Base-by-base conservation (phyloP, 768 basidiomycete genomes). In the Fibroporia radiculosa region DNA sequence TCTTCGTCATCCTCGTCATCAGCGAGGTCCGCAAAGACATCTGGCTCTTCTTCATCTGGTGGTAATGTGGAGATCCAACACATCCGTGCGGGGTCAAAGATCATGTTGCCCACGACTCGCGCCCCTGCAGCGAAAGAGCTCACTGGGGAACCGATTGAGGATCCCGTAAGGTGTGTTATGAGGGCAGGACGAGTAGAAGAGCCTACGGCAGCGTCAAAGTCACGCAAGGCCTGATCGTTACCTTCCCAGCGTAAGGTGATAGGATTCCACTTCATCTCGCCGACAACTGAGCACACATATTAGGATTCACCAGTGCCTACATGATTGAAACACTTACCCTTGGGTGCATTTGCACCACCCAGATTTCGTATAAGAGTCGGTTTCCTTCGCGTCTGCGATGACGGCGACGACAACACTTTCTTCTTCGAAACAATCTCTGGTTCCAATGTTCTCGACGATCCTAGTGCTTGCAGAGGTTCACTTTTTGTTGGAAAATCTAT, bases 231-330 rank as follows among this genome's bases (percentile, higher is more conserved):
- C 47, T 86, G 82, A 51, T 99, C 95, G 62, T 99, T 98, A 42
- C 95, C 95, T 70, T 99, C 95, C 95, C 95, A 99, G 27, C 90
- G 84, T 13, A 87, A 76, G 2, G 80, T 81, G 14, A 66, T 69
- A 31, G 95, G 93, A 64, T 99, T 98, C 89, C 92, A 99, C 57
- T 80, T 87, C 95, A 99, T 99, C 44, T 93, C 90, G 18, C 92
- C 93, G 46, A 95, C 78, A 36, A 91, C 95, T 95, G 57, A 27
- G 36, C 18, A 12, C 13, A 8, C 38, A 5, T 23, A 39, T 39
- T 8, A 10, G 23, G 24, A 7, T 34, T 59, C 75, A 24, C 50
- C 37, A 29, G 35, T 46, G n/a, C 13, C n/a, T 25, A 11, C 14
- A 16, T 10, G n/a, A 27, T 2, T 13, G 4, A 44, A 12, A 22